These are phyloP conservation scores for Scytalidium sp. DNA, from an alignment of 2,329 filamentous ascomycete genomes.

Conservation along the genomic window DNA sequence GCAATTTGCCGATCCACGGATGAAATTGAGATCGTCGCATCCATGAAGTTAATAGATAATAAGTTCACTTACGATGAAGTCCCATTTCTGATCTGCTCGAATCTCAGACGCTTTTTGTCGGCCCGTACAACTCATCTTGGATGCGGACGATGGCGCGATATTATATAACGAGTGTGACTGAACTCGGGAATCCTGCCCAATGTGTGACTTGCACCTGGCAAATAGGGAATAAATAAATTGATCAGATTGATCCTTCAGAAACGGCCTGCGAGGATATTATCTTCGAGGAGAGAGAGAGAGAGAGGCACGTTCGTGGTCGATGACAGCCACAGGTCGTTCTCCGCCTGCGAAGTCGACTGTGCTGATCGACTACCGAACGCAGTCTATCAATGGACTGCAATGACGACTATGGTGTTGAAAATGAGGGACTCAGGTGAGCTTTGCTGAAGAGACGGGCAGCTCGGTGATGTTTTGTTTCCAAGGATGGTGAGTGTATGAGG, in stretches of 20 bases:
- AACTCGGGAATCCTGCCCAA: conserved; percentile 15
- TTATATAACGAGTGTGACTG: conserved; percentile 7
- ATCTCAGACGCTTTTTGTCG: conserved; percentile 63
- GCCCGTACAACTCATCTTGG: conserved; percentile 65
- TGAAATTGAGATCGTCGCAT: no score
- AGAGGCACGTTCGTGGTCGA: background rate
- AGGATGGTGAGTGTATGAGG: background rate
- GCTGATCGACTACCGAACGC: background rate
- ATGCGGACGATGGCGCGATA: no score
- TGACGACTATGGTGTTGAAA: no score
- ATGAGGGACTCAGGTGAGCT: no score
- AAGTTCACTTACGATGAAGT: conserved; percentile 70
- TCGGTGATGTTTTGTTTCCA: background rate
- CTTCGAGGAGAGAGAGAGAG: background rate
- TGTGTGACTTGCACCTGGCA: conserved; percentile 14
- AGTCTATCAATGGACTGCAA: background rate
- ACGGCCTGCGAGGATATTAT: background rate
- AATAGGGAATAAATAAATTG: background rate
- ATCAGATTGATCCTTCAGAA: background rate
- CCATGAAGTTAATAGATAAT: background rate
- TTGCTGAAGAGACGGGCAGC: background rate
- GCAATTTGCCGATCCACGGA: no score
- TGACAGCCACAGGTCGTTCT: conserved; percentile 4
- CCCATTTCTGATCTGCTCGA: conserved; percentile 87
- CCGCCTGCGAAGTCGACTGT: conserved; percentile 6